phyloP scores from a whole-genome alignment of 306 rosid genomes.

The Cotoneaster glaucophyllus region DNA sequence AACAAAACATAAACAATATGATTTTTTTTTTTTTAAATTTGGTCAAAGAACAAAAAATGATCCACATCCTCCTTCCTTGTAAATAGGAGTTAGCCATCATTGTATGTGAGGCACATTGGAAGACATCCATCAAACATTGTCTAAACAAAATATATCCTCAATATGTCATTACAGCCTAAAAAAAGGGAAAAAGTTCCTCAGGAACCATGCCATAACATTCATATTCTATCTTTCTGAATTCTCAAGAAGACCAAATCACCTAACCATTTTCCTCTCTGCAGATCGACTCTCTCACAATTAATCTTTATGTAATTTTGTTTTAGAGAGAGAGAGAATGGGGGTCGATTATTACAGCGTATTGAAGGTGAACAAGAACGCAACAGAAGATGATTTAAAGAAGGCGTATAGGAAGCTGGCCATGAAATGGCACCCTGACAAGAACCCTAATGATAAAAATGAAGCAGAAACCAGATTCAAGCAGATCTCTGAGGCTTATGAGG shows the following conservation, averaged over 20 bases:
- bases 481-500: slow-evolving; percentile 96
- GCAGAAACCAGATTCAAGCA: slow-evolving; percentile 96
- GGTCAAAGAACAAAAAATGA: not conserved
- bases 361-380: slow-evolving; percentile 67
- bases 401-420: slow-evolving; percentile 70
- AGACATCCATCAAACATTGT: too few relatives aligned
- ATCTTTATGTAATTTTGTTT: not conserved
- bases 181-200: not conserved
- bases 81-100: not conserved
- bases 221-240: not conserved
- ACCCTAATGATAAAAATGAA: slow-evolving; percentile 46
- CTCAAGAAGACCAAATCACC: not conserved
- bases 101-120: not conserved
- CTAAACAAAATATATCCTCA: not conserved
- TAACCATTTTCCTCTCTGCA: slow-evolving; percentile 5
- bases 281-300: not conserved
- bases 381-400: slow-evolving; percentile 86
- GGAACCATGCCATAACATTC: not conserved
- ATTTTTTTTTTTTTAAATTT: too few relatives aligned
- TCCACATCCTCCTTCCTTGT: not conserved
- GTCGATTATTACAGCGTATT: slow-evolving; percentile 75
- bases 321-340: slow-evolving; percentile 44
- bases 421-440: not conserved
- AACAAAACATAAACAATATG: not conserved
- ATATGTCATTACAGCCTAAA: not conserved